Percentiles rank a stretch among this genome's conserved stretches.
Evolutionary conservation across 2,329 filamentous ascomycete genomes (phyloP).

Genomic region (Trichoderma atrobrunneum): DNA sequence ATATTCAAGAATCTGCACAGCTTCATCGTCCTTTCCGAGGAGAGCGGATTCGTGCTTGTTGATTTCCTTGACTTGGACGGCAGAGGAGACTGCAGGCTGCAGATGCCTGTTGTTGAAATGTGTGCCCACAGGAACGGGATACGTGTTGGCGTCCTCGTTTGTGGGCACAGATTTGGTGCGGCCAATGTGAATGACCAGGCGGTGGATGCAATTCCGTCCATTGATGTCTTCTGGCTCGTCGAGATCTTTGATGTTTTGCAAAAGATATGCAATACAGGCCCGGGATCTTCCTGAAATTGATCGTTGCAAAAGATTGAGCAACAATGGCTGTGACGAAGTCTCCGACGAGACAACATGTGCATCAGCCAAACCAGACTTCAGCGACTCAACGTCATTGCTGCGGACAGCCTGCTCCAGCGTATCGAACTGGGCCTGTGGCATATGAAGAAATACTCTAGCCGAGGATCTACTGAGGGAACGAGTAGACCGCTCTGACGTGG

Average conservation of each 20-base stretch:
- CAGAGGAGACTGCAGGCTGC: constrained; percentile 70
- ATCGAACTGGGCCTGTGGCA: constrained; percentile 68
- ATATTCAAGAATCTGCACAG: constrained; percentile 63
- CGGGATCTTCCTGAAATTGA: constrained; percentile 69
- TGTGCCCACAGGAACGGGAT: constrained; percentile 46
- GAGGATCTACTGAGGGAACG: constrained; percentile 75
- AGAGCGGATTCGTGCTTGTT: constrained; percentile 66
- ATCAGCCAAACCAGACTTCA: constrained; percentile 58
- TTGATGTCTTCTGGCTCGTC: constrained; percentile 92
- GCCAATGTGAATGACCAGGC: constrained; percentile 87
- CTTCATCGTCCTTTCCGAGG: constrained; percentile 67
- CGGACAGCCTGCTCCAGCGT: constrained; percentile 69
- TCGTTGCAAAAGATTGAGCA: constrained; percentile 77
- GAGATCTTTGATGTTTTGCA: constrained; percentile 66
- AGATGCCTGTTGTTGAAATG: constrained; percentile 70
- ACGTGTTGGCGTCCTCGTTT: constrained; percentile 52
- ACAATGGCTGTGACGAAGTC: constrained; percentile 56
- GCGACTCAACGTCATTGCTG: constrained; percentile 58
- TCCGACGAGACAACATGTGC: constrained; percentile 44
- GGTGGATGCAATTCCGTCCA: constrained; percentile 87
- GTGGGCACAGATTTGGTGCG: constrained; percentile 57
- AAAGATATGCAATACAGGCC: constrained; percentile 66
- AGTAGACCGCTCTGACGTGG: constrained; percentile 69
- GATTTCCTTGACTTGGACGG: constrained; percentile 56
- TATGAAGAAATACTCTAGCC: constrained; percentile 69